Base-by-base conservation (phyloP, 2,329 filamentous ascomycete species). In the Coniosporium tulheliwenetii region DNA sequence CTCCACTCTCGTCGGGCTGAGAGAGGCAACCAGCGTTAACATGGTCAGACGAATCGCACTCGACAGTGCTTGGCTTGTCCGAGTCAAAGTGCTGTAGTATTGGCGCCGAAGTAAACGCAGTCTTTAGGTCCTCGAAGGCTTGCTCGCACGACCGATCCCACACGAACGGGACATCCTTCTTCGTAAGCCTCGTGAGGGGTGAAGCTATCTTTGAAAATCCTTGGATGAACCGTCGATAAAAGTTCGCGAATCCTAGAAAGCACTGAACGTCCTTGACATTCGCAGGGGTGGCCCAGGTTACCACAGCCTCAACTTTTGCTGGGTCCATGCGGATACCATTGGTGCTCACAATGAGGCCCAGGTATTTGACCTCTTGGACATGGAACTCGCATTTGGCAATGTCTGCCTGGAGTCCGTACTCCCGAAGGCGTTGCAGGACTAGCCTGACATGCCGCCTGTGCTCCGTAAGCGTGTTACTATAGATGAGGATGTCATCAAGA, bases 371-470 rank as follows among this genome's bases (percentile, higher is more conserved):
- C 31, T 47, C 39, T 13, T 43, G 30, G 32, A 43, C 42, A 42
- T 42, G 41, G 38, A 51, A 52, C 15, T 47, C 31, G 35, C 38
- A 47, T 39, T 50, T 52, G 37, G 45, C 42, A 39, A 48, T 42
- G 37, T 48, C 41, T n/a, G 46, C 37, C 34, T 36, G 43, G 33
- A 50, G 39, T 4, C 38, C 35, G 12, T 12, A 26, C 16, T 39
- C 16, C 12, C 35, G 31, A 13, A 52, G 39, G 13, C 30, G 34
- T 9, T 38, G 16, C 38, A 51, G 36, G 12, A 50, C 47, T 33
- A 43, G 30, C 15, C 36, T 9, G 14, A 53, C 36, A 35, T 48
- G 31, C 33, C 41, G 33, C 34, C 35, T 39, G 36, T 44, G 41
- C 15, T 43, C 37, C 14, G n/a, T n/a, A n/a, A n/a, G n/a, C n/a